Conservation (phyloP, 768 basidiomycete genomes). For the Kwoniella sp. region DNA sequence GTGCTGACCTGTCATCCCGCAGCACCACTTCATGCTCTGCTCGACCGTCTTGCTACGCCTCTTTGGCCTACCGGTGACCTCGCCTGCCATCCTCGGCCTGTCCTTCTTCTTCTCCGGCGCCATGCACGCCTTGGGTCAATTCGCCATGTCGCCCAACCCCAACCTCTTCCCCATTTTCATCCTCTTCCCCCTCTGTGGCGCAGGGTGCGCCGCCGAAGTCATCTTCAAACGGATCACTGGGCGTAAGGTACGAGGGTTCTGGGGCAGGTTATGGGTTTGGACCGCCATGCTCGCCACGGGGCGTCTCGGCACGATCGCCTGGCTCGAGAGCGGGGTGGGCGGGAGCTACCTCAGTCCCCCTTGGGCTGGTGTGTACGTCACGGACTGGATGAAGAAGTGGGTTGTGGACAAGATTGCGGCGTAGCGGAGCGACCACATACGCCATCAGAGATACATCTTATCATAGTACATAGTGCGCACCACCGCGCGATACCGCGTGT, state of each 20-base stretch:
- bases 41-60: slow-evolving; percentile 27
- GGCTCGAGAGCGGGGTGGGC: slow-evolving; percentile 41
- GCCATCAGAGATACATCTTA: too few species aligned
- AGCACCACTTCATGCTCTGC: slow-evolving; percentile 41
- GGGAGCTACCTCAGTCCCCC: slow-evolving; percentile 27
- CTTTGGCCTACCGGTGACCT: slow-evolving; percentile 19
- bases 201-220: slow-evolving; percentile 38
- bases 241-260: slow-evolving; percentile 29
- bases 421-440: too few species aligned
- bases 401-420: neutral
- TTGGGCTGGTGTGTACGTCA: neutral
- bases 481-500: too few species aligned
- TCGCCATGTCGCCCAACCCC: slow-evolving; percentile 37
- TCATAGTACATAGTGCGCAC: too few species aligned
- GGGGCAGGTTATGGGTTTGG: slow-evolving; percentile 43
- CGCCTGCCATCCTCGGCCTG: slow-evolving; percentile 17
- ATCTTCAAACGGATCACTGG: slow-evolving; percentile 38
- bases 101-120: slow-evolving; percentile 40
- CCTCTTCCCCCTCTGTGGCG: slow-evolving; percentile 37
- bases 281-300: slow-evolving; percentile 19
- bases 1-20: neutral
- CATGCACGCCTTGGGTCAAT: slow-evolving; percentile 42
- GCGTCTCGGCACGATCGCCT: slow-evolving; percentile 18
- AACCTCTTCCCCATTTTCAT: slow-evolving; percentile 21
- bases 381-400: slow-evolving; percentile 1